Evolutionary conservation across 164 flowering plant species (phyloP), one percentile per base, ranked within the genome.

Genomic region (Stephania cephalantha): DNA sequence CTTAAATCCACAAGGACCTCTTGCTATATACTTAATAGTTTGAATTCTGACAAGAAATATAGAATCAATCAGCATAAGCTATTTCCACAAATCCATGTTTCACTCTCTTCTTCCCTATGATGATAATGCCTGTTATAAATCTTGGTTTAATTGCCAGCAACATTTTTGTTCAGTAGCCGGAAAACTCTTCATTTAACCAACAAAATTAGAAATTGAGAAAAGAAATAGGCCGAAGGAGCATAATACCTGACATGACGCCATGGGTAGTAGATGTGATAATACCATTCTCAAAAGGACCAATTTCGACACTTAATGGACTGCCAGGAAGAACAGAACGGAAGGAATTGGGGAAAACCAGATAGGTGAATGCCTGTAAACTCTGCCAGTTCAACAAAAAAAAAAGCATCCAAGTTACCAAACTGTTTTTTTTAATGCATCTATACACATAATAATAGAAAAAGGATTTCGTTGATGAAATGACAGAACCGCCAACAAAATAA

Each of bases 231-330:
- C 2, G 0, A 0, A 0, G 46, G 44, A 1, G 52, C 52, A 35
- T 70, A 61, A 72, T 87, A 90, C 99, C 97, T 86, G 88, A 79
- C 93, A 95, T 90, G 29, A 79, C 84, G 71, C 99, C 97, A 79
- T 81, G 92, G 30, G 94, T 93, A 74, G 87, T 86, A 79, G 97
- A 91, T 67, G 96, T 87, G 79, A 95, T 86, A 76, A 91, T 72
- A 61, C 91, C 99, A 81, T 88, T 82, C 74, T 88, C 94, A 80
- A 82, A 67, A 1, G 86, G 85, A 74, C 90, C 93, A 69, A 87
- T 85, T 70, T 80, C 82, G 45, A 65, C 82, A 25, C 55, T 58
- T 64, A 63, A 58, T 73, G 92, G 83, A 75, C 50, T 90, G 80
- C 90, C 78, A 1, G 88, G 87, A 65, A 87, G 84, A 44, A 86